Conservation (phyloP, 257 asterid genomes). For the Mitragyna speciosa region DNA sequence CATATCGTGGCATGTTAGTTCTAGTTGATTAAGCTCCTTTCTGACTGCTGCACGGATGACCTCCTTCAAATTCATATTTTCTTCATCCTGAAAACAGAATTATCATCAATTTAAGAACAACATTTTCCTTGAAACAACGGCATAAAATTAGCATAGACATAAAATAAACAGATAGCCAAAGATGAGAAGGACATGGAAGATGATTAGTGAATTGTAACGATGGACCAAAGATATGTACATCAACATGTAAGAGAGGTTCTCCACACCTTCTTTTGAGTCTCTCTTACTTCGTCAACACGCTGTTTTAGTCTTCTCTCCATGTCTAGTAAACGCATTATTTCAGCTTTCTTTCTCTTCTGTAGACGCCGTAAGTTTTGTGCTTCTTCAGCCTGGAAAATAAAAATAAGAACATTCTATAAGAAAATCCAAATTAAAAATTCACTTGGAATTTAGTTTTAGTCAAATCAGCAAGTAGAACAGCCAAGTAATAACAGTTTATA, state of each 20-base stretch:
- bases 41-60: conserved; percentile 63
- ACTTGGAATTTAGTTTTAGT: background rate
- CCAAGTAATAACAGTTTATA: background rate
- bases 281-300: conserved; percentile 85
- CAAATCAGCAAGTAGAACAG: background rate
- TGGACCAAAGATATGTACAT: background rate
- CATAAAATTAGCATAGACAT: background rate
- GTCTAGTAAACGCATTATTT: conserved; percentile 71
- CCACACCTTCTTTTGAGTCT: conserved; percentile 74
- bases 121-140: background rate
- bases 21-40: conserved; percentile 57
- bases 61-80: conserved; percentile 83
- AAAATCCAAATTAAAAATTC: conserved; percentile 1
- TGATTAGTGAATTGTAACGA: background rate
- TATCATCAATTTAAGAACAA: conserved; percentile 8
- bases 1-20: conserved; percentile 61
- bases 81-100: conserved; percentile 60
- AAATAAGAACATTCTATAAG: conserved; percentile 5
- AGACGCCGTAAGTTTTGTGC: conserved; percentile 52
- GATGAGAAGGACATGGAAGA: background rate
- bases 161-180: background rate
- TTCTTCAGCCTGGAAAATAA: conserved; percentile 73
- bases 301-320: conserved; percentile 92
- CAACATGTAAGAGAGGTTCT: background rate
- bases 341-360: conserved; percentile 73